Base-by-base conservation (phyloP, 2,329 filamentous ascomycete species). In the Aspergillus arachidicola region DNA sequence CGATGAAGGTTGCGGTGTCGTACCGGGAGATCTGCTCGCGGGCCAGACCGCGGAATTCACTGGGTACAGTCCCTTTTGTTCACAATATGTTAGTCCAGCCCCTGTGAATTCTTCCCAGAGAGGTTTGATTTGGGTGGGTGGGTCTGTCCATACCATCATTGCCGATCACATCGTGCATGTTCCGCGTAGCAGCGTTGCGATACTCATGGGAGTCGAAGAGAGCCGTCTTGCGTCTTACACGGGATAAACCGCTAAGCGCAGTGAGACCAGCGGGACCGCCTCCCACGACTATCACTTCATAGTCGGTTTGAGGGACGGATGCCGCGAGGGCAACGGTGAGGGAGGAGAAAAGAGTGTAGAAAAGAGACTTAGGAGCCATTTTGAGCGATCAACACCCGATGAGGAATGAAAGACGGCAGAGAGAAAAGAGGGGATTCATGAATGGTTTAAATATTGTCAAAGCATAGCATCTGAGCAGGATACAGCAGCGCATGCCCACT, bases 151-250 rank as follows among this genome's bases (percentile, higher is more conserved):
- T 69, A 87, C 86, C 86, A 58, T 89, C 86, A 61, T 82, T 85
- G 3, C 86, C 86, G 30, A 88, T 78, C 0, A 89, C 83, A 70
- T 89, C 87, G 73, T 89, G 87, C 80, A 88, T 84, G 66, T 87
- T 82, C 16, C 86, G 76, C 0, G 87, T 88, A 0, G 80, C 76
- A 1, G 59, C 79, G 69, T 89, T 89, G 58, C 87, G 83, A 67
- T 89, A 89, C 34, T 81, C 77, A 14, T 82, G 83, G 23, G 84
- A 87, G 71, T 89, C 87, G 59, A 89, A 83, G 48, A 89, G 72
- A 9, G 88, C 75, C 0, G 83, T 82, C 6, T 80, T 84, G 16
- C 86, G 80, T 14, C 82, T 81, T 16, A 89, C 86, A 19, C 87
- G 84, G 7, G 84, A 86, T n/a, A 89, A 80, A 48, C 82, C 85